Base-by-base conservation (phyloP, 495 filamentous ascomycete species). In the Aspergillus haitiensis region DNA sequence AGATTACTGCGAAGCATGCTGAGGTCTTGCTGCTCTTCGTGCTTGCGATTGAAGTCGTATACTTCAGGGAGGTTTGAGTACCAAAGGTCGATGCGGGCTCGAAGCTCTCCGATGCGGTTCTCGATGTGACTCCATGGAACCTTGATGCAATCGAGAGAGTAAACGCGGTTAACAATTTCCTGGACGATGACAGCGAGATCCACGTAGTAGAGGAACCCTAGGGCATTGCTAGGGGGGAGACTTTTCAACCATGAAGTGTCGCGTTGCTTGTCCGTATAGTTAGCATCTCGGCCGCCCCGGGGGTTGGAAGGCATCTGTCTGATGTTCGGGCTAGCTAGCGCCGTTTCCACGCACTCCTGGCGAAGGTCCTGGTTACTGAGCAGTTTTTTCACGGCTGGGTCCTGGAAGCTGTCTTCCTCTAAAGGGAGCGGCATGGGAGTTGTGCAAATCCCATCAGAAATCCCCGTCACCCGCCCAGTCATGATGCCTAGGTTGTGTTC, bases 381-480 rank as follows among this genome's bases (percentile, higher is more conserved):
- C 32, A 77, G 35, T 52, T 74, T 65, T 6, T 69, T 53, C 7
- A 71, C 70, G 2, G 48, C 52, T 10, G 73, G 70, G 33, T 76
- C 72, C 7, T 67, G 65, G 33, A 82, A 64, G 13, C 69, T 61
- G 5, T 84, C 80, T 62, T 88, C 84, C 53, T 82, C 77, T 37
- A 86, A 71, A 10, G 84, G 82, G 12, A 82, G 55, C 2, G 86
- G 86, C 61, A 87, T 68, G n/a, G 86, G 83, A 4, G 80, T 78
- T 46, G 83, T 84, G 64, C 82, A 86, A 60, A 84, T 75, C 40
- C 75, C 77, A 61, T 86, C 81, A 31, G 77, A 73, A 33, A 88
- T 84, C 52, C 79, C 82, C 36, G 80, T 81, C 7, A 84, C 78
- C n/a, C 86, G 79, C n/a, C 86, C 86, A 8, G 84, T 88, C 76